phyloP scores from a whole-genome alignment of 768 basidiomycete species.

The Atractiella rhizophila region DNA sequence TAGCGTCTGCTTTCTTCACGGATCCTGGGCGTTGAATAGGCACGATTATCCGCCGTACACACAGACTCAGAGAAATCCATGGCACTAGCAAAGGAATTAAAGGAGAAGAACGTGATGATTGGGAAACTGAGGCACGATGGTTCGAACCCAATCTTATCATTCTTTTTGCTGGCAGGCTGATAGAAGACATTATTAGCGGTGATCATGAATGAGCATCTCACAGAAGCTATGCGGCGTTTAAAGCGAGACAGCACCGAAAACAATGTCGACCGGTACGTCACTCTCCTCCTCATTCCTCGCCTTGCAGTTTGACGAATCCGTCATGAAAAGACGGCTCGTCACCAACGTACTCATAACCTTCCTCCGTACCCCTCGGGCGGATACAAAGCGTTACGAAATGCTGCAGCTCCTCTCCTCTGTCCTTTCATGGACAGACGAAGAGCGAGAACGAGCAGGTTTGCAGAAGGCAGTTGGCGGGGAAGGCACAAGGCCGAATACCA shows the following conservation, averaged over 20 bases:
- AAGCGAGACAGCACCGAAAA: slow-evolving; percentile 56
- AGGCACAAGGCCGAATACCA: slow-evolving; percentile 7
- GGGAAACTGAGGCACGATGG: slow-evolving; percentile 87
- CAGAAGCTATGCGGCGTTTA: slow-evolving; percentile 85
- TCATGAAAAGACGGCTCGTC: slow-evolving; percentile 39
- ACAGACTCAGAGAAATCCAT: slow-evolving; percentile 40
- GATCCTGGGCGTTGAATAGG: slow-evolving; percentile 23
- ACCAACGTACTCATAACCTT: slow-evolving; percentile 82
- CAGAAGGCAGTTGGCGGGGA: slow-evolving; percentile 5
- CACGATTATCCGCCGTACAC: slow-evolving; percentile 47
- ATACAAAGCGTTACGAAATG: slow-evolving; percentile 93
- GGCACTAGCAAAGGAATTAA: slow-evolving; percentile 64
- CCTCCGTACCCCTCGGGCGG: slow-evolving; percentile 65
- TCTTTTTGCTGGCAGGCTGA: slow-evolving; percentile 1
- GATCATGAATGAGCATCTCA: slow-evolving; percentile 89
- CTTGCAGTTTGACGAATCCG: neutral
- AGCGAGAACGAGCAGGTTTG: slow-evolving; percentile 73
- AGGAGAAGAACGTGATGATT: slow-evolving; percentile 86
- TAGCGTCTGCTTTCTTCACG: neutral
- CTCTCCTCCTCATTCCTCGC: neutral
- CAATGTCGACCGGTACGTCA: slow-evolving; percentile 46
- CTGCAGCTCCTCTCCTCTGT: slow-evolving; percentile 63
- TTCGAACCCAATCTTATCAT: slow-evolving; percentile 20
- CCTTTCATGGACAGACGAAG: slow-evolving; percentile 72
- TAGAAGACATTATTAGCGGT: slow-evolving; percentile 34